Evolutionary conservation across 1,139 yeast genomes (phyloP), one percentile per base, ranked within the genome.

Genomic region (Debaryomyces coudertii): DNA sequence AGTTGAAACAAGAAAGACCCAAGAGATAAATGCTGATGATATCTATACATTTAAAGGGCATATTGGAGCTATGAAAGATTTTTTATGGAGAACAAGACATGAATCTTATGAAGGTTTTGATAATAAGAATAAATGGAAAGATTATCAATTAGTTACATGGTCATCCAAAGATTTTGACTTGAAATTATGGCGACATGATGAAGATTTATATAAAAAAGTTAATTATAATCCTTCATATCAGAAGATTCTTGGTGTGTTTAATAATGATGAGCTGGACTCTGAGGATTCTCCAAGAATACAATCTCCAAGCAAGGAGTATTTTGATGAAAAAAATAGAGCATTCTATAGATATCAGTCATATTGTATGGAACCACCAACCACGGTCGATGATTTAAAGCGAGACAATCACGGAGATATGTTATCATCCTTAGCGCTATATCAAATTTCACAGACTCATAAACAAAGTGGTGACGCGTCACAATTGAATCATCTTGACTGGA

Each of bases 131-230:
- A 85, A 82, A 54, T 90, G 90, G 69, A 74, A 90, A 46, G 96
- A 90, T 50, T 90, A 80, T 59, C 97, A 92, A 61, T 66, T 93
- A 44, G 95, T 93, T 0, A 89, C 99, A 0, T 93, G 98, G 97
- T 86, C 96, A 0, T 83, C 88, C 16, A 69, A 62, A 51, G 99
- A 93, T 60, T 81, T 83, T 54, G 96, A 90, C 60, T 69, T 93
- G 48, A 77, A 92, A 50, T 66, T 92, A 43, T 92, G 97, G 98
- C 87, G 90, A 0, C 74, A 84, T 36, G 74, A 79, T 41, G 84
- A 83, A 7, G 74, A 75, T 3, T 63, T 85, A 14, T 83, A 88
- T 58, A 78, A 74, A 15, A 72, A 75, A 40, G 84, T 87, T 24
- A 76, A 80, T 50, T 86, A 80, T 59, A 73, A 77, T 47, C 79